Evolutionary conservation across 148 eudicot species (phyloP).

Genomic region (Rheum nobile): DNA sequence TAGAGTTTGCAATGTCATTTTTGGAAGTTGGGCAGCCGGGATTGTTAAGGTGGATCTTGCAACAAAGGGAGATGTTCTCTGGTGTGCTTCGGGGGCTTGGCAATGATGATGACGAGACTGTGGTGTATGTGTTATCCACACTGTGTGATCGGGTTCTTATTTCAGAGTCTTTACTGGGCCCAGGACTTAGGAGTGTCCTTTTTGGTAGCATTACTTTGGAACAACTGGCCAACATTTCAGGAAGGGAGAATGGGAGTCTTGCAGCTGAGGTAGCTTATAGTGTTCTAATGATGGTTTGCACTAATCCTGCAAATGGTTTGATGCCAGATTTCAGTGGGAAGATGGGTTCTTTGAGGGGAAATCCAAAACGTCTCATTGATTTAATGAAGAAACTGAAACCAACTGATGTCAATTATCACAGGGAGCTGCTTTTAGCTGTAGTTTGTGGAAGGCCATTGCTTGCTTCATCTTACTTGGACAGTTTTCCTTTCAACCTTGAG

Average conservation of each 20-base stretch:
- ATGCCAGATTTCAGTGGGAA: conserved; percentile 72
- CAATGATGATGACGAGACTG: conserved; percentile 73
- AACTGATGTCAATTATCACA: conserved; percentile 55
- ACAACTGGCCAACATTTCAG: conserved; percentile 51
- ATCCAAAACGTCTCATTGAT: conserved; percentile 56
- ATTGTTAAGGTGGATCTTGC: conserved; percentile 71
- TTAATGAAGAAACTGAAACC: conserved; percentile 91
- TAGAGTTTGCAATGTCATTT: conserved; percentile 89
- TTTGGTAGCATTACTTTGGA: conserved; percentile 92
- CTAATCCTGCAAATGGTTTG: conserved; percentile 82
- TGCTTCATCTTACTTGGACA: conserved; percentile 72
- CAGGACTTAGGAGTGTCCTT: conserved; percentile 78
- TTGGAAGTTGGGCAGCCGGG: conserved; percentile 77
- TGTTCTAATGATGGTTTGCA: conserved; percentile 66
- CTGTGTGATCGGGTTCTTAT: conserved; percentile 69
- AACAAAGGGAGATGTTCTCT: conserved; percentile 68
- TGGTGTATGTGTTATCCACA: conserved; percentile 58
- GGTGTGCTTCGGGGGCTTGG: conserved; percentile 80
- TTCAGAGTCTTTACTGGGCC: conserved; percentile 65
- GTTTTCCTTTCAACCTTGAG: conserved; percentile 81
- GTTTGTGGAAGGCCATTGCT: conserved; percentile 60
- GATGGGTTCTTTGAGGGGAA: conserved; percentile 61
- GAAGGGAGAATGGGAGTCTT: conserved; percentile 42
- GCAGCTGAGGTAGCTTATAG: conserved; percentile 56
- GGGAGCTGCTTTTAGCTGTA: conserved; percentile 56